Conservation (phyloP, 805 yeast genomes). For the Clavispora fructus region DNA sequence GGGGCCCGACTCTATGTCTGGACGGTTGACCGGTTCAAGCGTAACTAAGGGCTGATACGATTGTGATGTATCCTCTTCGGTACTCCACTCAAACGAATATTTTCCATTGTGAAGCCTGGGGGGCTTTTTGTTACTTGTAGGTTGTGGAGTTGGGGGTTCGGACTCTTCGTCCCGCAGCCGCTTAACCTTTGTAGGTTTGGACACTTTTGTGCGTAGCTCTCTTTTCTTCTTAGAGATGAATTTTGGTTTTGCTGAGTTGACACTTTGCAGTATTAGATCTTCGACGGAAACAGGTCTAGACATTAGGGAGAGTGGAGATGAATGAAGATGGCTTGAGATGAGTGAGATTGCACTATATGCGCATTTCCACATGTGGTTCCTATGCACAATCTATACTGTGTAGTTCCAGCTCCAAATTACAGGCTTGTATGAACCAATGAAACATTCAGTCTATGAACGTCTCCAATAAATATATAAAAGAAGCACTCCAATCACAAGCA, state of each 20-base stretch:
- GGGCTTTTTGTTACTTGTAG: not conserved
- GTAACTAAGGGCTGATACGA: constrained; percentile 39
- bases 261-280: constrained; percentile 9
- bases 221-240: constrained; percentile 9
- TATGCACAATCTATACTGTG: not conserved
- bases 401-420: too few species aligned
- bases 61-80: constrained; percentile 57
- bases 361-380: not conserved
- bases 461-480: constrained; percentile 6
- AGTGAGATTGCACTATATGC: not conserved
- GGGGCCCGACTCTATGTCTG: not conserved
- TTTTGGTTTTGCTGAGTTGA: constrained; percentile 8
- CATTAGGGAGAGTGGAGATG: constrained; percentile 1
- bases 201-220: constrained; percentile 3
- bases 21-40: constrained; percentile 5
- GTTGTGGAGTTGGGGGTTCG: not conserved
- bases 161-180: not conserved
- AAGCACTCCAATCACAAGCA: constrained; percentile 16
- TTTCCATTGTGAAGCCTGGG: constrained; percentile 13
- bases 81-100: constrained; percentile 68
- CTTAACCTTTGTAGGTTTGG: not conserved
- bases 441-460: not conserved
- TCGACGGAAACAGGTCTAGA: constrained; percentile 14
- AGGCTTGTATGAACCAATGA: too few species aligned
- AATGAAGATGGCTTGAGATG: not conserved